Base-by-base conservation (phyloP, 371 early-diverging fungal genomes). In the Mortierella sp. region DNA sequence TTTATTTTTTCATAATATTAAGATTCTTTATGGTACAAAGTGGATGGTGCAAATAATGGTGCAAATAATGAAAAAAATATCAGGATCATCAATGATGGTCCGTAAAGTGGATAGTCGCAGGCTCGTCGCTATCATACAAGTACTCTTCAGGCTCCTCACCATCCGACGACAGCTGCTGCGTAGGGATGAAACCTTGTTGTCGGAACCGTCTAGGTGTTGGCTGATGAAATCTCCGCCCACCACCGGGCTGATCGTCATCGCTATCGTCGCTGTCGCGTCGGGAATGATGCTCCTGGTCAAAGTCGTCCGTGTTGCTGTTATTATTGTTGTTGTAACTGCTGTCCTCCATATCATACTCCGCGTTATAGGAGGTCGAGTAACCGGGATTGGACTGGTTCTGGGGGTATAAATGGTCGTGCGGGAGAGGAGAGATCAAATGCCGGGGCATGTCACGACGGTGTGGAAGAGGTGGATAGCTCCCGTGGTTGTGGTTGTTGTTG, bases 41-140 rank as follows among this genome's bases (percentile, higher is more conserved):
- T 51, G 51, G 14, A 18, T 10, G 11, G 48, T 46, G 48, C 12
- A 41, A 27, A 27, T 46, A 43, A 35, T 21, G n/a, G 48, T 46
- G 46, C 11, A 38, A n/a, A n/a, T 44, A 43, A 35, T 18, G 46
- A 4, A 0, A 24, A 10, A 24, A 14, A n/a, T 41, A 51, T 32
- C 27, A 24, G 29, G 38, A 51, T 54, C 35, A 27, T n/a, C 48
- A 51, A 76, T 74, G 55, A 78, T 55, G n/a, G 73, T 75, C 76
- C 65, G 74, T 79, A 76, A 83, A 80, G 56, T 71, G 80, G 55
- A 84, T 84, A 21, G 84, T 84, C 46, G 75, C 80, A 6, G 77
- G 80, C 55, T 84, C 84, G 38, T 84, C 84, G 43, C 84, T 84
- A 65, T 84, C 84, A 55, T 84, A 84, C 49, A 84, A 4, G 72